phyloP scores from a whole-genome alignment of 768 basidiomycete species.

The Hypholoma sublateritium region DNA sequence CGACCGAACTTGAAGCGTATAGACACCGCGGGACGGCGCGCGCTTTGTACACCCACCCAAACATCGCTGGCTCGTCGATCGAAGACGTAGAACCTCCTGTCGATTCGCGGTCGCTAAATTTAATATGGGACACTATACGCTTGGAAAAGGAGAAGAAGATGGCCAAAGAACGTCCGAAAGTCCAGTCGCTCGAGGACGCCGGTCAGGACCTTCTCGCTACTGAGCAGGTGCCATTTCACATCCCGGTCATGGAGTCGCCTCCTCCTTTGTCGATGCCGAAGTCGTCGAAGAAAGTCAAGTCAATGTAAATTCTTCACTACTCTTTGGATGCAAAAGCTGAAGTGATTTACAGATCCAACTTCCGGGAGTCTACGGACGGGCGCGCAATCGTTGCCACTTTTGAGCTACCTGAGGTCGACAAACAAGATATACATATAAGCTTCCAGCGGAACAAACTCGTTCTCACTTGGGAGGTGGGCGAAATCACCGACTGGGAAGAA shows the following conservation, averaged over 20 bases:
- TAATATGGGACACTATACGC: slow-evolving; percentile 67
- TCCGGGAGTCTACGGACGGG: slow-evolving; percentile 72
- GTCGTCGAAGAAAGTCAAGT: slow-evolving; percentile 57
- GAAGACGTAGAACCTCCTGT: slow-evolving; percentile 43
- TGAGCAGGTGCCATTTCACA: slow-evolving; percentile 34
- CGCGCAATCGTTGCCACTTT: slow-evolving; percentile 70
- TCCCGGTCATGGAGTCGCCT: slow-evolving; percentile 38
- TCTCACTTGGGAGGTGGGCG: slow-evolving; percentile 65
- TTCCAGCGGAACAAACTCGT: slow-evolving; percentile 63
- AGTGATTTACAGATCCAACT: slow-evolving; percentile 49
- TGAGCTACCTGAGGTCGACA: slow-evolving; percentile 66
- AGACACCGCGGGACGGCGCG: slow-evolving; percentile 24
- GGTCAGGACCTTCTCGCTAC: slow-evolving; percentile 33
- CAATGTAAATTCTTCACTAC: slow-evolving; percentile 44
- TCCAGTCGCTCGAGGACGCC: slow-evolving; percentile 61
- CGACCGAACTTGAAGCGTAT: slow-evolving; percentile 34
- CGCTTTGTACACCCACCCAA: slow-evolving; percentile 36
- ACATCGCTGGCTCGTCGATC: slow-evolving; percentile 40
- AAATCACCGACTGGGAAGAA: slow-evolving; percentile 58
- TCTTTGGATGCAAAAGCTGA: slow-evolving; percentile 6
- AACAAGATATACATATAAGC: slow-evolving; percentile 75
- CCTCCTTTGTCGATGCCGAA: slow-evolving; percentile 34
- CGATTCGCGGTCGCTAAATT: slow-evolving; percentile 46
- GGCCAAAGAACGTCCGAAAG: slow-evolving; percentile 68
- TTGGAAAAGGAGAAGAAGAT: slow-evolving; percentile 65